Evolutionary conservation across 2,329 filamentous ascomycete species (phyloP), one percentile per base, ranked within the genome.

Genomic region (Alternaria sp.): DNA sequence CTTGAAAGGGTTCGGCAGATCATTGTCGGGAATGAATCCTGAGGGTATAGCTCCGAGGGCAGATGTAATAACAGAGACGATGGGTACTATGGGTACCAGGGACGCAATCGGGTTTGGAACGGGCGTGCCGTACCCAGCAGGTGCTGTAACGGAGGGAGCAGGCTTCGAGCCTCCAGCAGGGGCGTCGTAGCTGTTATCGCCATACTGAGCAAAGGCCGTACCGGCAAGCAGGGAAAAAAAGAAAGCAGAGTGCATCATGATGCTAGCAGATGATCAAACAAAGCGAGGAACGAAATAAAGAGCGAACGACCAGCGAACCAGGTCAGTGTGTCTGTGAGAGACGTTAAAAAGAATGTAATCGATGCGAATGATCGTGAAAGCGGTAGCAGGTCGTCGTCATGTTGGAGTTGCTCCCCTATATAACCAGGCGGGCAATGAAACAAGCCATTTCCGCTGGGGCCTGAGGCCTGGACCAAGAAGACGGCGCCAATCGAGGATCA

Each of bases 151-250:
- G 40, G 89, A 89, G 32, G 81, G 78, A 65, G 79, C 78, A 26
- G 81, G 81, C 28, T 82, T 78, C 54, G 88, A 73, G 54, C 78
- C 74, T 66, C 82, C 80, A 55, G 80, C 76, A 52, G 81, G 76
- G 47, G 78, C 82, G 66, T 81, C 74, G 17, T 84, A 73, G 71
- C 75, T 77, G 52, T 81, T 81, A 64, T 86, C 76, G 23, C 78
- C 75, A 49, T 81, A 80, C 28, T 75, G 75, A 30, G 73, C 79
- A 55, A 77, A 70, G 62, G 69, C 77, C 64, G 73, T 74, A 65
- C 76, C 74, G 62, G 76, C 67, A 45, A 78, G 70, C 58, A 77
- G 66, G 51, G 75, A 74, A 69, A 79, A 62, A 77, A 74, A 57
- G 69, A 76, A 72, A 62, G 70, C 68, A 32, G 73, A 71, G 56